These are phyloP conservation scores for Excoecaria agallocha DNA, from an alignment of 345 rosid species.

Conservation along the genomic window DNA sequence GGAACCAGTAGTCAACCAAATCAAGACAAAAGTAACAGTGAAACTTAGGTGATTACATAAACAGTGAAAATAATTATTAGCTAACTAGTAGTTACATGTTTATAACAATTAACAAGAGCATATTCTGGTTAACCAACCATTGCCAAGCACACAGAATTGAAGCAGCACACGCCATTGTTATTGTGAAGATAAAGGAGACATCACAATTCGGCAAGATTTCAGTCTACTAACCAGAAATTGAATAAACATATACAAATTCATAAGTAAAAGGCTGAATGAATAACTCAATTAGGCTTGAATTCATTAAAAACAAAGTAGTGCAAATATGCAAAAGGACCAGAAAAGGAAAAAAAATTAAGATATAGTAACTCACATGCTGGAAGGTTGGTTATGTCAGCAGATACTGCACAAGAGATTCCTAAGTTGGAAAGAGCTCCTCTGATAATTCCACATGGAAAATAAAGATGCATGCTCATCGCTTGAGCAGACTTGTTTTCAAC, in stretches of 20 bases:
- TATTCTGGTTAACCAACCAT: not conserved
- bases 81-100: not conserved
- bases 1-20: not conserved
- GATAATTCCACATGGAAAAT: constrained; percentile 95
- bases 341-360: not conserved
- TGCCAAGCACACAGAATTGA: not conserved
- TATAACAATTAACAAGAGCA: not conserved
- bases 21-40: not conserved
- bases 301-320: not conserved
- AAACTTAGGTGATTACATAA: not conserved
- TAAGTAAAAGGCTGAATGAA: not conserved
- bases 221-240: not conserved
- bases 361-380: constrained; percentile 72
- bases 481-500: constrained; percentile 67
- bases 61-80: not conserved
- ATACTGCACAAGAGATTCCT: constrained; percentile 95
- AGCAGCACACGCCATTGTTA: not conserved
- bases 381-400: constrained; percentile 91
- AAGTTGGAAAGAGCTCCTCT: constrained; percentile 95
- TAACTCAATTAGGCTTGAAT: not conserved
- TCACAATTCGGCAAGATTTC: not conserved
- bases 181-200: no score
- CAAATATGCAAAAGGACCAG: not conserved
- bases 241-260: not conserved
- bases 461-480: constrained; percentile 78